Evolutionary conservation across 176 grass and related monocot species (phyloP).

Genomic region (Tillandsia fasciculata): DNA sequence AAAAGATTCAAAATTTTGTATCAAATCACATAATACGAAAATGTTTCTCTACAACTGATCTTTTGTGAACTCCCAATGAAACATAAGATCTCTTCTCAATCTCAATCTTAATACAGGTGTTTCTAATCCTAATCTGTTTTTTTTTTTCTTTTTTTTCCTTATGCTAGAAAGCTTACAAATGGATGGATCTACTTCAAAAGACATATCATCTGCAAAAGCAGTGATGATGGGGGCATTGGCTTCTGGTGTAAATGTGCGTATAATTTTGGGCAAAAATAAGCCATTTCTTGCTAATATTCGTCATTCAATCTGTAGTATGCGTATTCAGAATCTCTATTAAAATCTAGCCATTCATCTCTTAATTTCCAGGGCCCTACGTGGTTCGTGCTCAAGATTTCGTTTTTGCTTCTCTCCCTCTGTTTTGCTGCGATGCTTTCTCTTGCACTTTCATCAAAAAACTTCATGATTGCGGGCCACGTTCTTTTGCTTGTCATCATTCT

Average conservation of each 20-base stretch:
- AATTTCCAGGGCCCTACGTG: constrained; percentile 59
- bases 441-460: constrained; percentile 70
- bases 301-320: constrained; percentile 6
- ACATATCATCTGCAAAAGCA: constrained; percentile 30
- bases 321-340: constrained; percentile 11
- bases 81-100: neutral
- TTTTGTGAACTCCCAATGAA: no score
- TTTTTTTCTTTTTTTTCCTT: neutral
- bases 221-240: constrained; percentile 74
- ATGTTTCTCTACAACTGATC: no score
- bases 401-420: constrained; percentile 66
- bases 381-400: constrained; percentile 60
- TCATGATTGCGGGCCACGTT: constrained; percentile 67
- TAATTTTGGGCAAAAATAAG: constrained; percentile 34
- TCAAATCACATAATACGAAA: no score
- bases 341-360: constrained; percentile 17
- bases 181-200: neutral
- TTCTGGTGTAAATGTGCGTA: constrained; percentile 71
- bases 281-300: constrained; percentile 6
- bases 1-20: no score
- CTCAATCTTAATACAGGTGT: neutral
- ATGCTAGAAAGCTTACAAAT: neutral
- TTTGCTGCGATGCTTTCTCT: constrained; percentile 73
- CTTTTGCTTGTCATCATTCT: constrained; percentile 73
- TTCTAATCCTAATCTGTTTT: neutral